Evolutionary conservation across 2,329 filamentous ascomycete species (phyloP), one percentile per base, ranked within the genome.

Genomic region (Phialocephala subalpina): DNA sequence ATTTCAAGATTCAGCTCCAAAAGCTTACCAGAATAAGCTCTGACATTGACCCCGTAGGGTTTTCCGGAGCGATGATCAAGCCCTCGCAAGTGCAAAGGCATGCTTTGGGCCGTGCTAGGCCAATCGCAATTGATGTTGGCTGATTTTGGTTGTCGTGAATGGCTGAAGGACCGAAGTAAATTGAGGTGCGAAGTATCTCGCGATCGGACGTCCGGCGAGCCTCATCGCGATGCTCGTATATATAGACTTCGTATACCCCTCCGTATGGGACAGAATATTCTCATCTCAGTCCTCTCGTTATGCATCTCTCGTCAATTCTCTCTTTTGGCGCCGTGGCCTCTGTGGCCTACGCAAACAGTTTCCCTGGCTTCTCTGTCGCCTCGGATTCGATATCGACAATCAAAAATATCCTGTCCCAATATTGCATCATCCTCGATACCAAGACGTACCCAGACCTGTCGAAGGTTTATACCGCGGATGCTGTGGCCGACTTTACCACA

Each of bases 361-460:
- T 53, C 49, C 49, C 49, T 18, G 49, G 25, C 20, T 29, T 11
- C 14, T 53, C 22, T 27, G 36, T 38, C 55, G 4, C 35, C 12
- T n/a, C 20, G 29, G 58, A 60, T 52, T 42, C 58, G 8, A n/a
- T 25, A n/a, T 35, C 40, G 14, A 22, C 20, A 18, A 60, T 60
- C 20, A 33, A 38, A n/a, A 60, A 60, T 18, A 25, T 52, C 9
- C 58, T 60, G 1, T 40, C 40, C 12, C 42, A 60, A 38, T 60
- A 60, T n/a, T 52, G 40, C 29, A 60, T 60, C 11, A 60, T 60
- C 18, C 58, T 60, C 27, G 58, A 60, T 14, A 60, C 58, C 27
- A 60, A 60, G 45, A 60, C 25, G 22, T 60, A 49, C 33, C 22
- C 58, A 12, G 58, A 60, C 35, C 45, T 60, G 3, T 52, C 58